These are phyloP conservation scores for Lactarius tabidus DNA, from an alignment of 768 basidiomycete species.

Conservation along the genomic window DNA sequence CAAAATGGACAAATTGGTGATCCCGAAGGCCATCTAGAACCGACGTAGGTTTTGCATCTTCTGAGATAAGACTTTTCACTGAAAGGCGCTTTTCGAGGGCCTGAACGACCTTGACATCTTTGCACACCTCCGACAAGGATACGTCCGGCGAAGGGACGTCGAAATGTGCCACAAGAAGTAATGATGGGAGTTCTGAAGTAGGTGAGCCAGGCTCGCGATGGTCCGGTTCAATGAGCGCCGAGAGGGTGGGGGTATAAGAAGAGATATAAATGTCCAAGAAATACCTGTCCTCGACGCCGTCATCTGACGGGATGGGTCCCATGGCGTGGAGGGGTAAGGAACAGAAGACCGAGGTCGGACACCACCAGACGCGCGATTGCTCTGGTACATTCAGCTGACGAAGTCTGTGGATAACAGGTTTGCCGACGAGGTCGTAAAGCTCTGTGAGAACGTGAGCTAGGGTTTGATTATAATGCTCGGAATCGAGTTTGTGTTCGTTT, in stretches of 20 bases:
- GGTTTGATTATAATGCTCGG: not conserved
- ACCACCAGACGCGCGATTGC: too few species aligned
- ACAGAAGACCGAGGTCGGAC: not conserved
- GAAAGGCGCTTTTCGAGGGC: not conserved
- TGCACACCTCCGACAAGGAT: not conserved
- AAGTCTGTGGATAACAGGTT: too few species aligned
- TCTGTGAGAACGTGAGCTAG: too few species aligned
- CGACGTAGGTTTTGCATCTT: not conserved
- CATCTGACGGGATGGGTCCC: not conserved
- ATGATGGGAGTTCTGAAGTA: not conserved
- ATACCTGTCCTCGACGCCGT: not conserved
- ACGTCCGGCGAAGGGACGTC: not conserved
- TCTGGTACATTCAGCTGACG: too few species aligned
- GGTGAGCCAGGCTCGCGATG: not conserved
- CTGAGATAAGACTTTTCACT: not conserved
- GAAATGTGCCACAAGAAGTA: not conserved
- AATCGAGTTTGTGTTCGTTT: not conserved
- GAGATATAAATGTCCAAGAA: conserved; percentile 7
- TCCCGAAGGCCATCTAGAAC: not conserved
- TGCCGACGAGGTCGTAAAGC: too few species aligned
- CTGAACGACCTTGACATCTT: not conserved
- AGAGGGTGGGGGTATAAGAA: not conserved
- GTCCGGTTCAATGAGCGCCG: not conserved
- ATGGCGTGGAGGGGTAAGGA: conserved; percentile 23
- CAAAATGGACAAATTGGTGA: not conserved